Percentiles rank a stretch among this genome's conserved stretches.
Evolutionary conservation across 1,284 basidiomycete genomes (phyloP).

Genomic region (Cronartium ribicola): DNA sequence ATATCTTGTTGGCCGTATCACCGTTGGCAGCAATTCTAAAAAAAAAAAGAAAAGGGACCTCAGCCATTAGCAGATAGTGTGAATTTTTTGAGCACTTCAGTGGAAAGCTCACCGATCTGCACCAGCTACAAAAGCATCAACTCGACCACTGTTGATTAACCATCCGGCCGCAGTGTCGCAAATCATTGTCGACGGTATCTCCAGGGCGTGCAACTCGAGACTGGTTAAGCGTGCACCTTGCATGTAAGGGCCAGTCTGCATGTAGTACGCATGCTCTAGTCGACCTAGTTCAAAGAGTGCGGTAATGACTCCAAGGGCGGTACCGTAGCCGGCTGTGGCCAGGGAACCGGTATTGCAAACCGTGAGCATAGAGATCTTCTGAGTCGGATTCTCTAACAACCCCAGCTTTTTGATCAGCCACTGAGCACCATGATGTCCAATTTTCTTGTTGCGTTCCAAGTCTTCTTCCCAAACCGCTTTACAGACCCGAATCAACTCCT

Average conservation of each 20-base stretch:
- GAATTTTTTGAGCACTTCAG: background rate
- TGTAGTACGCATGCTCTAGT: conserved; percentile 75
- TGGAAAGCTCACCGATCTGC: conserved; percentile 18
- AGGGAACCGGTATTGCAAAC: conserved; percentile 94
- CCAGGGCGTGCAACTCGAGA: conserved; percentile 73
- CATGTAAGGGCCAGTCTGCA: conserved; percentile 87
- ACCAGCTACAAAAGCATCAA: conserved; percentile 39
- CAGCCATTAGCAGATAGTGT: background rate
- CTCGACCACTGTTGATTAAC: conserved; percentile 19
- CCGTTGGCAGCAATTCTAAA: conserved; percentile 73
- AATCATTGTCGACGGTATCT: conserved; percentile 82
- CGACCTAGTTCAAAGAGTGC: conserved; percentile 71
- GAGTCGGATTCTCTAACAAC: conserved; percentile 53
- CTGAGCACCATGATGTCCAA: conserved; percentile 74
- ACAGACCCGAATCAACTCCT: conserved; percentile 59
- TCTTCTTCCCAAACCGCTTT: conserved; percentile 71
- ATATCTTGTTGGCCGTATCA: conserved; percentile 80
- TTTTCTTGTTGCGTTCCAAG: conserved; percentile 71
- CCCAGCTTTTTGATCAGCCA: conserved; percentile 68
- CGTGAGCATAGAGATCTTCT: conserved; percentile 71
- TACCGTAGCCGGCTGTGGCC: conserved; percentile 88
- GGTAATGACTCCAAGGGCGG: conserved; percentile 86
- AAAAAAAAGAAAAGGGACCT: background rate
- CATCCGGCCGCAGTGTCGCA: conserved; percentile 50
- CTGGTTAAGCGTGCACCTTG: conserved; percentile 79